Percentiles rank a stretch among this genome's conserved stretches.
Conservation (phyloP, 2,329 filamentous ascomycete genomes). For the Dactylellina drechsleri region DNA sequence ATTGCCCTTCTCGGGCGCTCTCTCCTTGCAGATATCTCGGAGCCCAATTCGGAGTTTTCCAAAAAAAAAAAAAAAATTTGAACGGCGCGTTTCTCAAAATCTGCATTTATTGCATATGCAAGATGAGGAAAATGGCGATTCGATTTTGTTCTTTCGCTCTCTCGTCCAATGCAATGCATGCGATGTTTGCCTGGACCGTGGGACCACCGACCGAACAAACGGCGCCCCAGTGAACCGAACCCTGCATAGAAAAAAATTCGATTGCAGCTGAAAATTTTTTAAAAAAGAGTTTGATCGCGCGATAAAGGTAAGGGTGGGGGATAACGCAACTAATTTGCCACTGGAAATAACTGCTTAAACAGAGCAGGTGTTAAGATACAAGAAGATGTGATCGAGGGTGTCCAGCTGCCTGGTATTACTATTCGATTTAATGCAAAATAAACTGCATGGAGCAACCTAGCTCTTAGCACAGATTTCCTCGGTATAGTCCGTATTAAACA, state of each 20-base stretch:
- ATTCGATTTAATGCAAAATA: not conserved
- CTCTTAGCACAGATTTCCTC: not conserved
- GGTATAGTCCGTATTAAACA: no score
- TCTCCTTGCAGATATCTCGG: conserved; percentile 1
- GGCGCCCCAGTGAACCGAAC: conserved; percentile 9
- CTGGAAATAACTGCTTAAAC: not conserved
- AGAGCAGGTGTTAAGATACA: no score
- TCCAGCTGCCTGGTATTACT: conserved; percentile 29
- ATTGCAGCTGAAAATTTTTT: conserved; percentile 31
- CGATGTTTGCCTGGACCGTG: conserved; percentile 48
- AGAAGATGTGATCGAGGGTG: not conserved
- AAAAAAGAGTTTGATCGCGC: not conserved
- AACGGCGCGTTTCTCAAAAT: conserved; percentile 1
- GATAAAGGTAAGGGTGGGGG: conserved; percentile 17
- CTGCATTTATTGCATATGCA: conserved; percentile 23
- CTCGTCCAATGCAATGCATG: conserved; percentile 35
- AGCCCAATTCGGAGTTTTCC: conserved; percentile 34
- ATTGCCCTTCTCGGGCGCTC: no score
- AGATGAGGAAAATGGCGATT: not conserved
- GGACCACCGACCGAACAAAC: conserved; percentile 1
- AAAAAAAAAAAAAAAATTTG: not conserved
- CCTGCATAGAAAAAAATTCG: conserved; percentile 42
- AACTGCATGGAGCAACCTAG: not conserved
- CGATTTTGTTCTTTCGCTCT: not conserved
- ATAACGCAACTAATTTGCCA: conserved; percentile 35